Evolutionary conservation across 495 filamentous ascomycete species (phyloP).

Genomic region (Acidomyces sp.): DNA sequence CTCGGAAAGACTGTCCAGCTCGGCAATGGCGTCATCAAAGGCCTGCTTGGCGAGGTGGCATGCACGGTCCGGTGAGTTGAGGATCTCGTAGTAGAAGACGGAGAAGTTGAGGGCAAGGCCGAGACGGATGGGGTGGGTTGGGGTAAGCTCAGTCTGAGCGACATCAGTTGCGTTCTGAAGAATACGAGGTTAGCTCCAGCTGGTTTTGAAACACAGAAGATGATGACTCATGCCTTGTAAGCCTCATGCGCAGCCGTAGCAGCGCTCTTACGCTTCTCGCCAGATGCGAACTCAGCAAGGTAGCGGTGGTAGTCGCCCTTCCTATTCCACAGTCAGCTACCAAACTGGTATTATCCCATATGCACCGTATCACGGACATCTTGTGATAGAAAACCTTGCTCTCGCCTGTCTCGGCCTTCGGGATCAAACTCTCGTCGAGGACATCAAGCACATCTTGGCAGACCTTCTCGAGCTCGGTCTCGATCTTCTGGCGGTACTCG

Average conservation of each 20-base stretch:
- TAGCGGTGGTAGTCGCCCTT: conserved; percentile 99
- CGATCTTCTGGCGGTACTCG: conserved; percentile 98
- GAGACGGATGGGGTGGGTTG: conserved; percentile 97
- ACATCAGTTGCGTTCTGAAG: conserved; percentile 73
- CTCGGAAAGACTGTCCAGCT: conserved; percentile 96
- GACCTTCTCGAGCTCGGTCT: conserved; percentile 92
- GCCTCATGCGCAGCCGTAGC: conserved; percentile 92
- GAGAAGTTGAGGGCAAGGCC: conserved; percentile 99
- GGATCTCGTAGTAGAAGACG: conserved; percentile 99
- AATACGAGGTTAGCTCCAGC: background rate
- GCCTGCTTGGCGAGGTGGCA: conserved; percentile 99
- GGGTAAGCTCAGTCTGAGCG: conserved; percentile 92
- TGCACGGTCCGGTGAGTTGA: conserved; percentile 96
- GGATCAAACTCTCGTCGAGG: conserved; percentile 87
- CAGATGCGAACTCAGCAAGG: conserved; percentile 93
- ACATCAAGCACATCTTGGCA: conserved; percentile 98
- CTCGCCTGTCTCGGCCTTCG: conserved; percentile 95
- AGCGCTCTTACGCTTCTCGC: conserved; percentile 94
- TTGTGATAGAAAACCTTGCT: conserved; percentile 99
- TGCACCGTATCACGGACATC: conserved; percentile 54
- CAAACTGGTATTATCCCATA: background rate
- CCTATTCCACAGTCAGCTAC: conserved; percentile 39
- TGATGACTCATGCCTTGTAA: conserved; percentile 53
- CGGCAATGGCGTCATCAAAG: conserved; percentile 97
- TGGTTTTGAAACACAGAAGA: background rate